Evolutionary conservation across 2,329 filamentous ascomycete genomes (phyloP), one percentile per base, ranked within the genome.

Genomic region (Monilinia fructigena): DNA sequence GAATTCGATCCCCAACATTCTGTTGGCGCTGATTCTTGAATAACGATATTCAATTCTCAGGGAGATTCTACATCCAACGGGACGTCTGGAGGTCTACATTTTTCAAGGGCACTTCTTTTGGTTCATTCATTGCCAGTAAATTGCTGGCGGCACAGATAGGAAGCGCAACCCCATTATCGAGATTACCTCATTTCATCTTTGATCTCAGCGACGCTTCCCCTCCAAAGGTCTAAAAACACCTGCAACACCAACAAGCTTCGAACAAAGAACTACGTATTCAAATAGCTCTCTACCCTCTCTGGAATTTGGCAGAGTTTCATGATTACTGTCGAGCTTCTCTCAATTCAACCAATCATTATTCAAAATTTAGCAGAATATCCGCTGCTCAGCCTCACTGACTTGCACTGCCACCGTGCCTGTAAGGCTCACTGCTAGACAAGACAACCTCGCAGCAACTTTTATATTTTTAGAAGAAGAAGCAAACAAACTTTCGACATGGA

Each of bases 401-500:
- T 61, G 64, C 63, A 65, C 63, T 65, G 63, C 63, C 63, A 65
- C 55, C 64, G 64, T 66, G 64, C 64, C 64, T 66, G 64, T 47
- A 63, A 63, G 64, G 64, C 64, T 66, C 55, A 65, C 55, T 65
- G 48, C 47, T 52, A 55, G n/a, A 42, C 47, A 38, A 55, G n/a
- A 55, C 47, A 66, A 55, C 58, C 35, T 62, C 64, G 48, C 60
- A 54, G 52, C 6, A 48, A 45, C 23, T 75, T 62, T 55, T 42
- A 11, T 63, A 63, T 63, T 76, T 75, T 74, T 75, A 75, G 74
- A 70, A 75, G 74, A 70, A 75, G 74, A 68, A 79, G 76, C 74
- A 78, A 65, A 71, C 69, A 73, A 70, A 74, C 75, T 73, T 50
- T 67, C 66, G 64, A 66, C 68, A 85, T 85, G 82, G 83, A 86